phyloP scores from a whole-genome alignment of 805 yeast species.

The Starmerella apicola region DNA sequence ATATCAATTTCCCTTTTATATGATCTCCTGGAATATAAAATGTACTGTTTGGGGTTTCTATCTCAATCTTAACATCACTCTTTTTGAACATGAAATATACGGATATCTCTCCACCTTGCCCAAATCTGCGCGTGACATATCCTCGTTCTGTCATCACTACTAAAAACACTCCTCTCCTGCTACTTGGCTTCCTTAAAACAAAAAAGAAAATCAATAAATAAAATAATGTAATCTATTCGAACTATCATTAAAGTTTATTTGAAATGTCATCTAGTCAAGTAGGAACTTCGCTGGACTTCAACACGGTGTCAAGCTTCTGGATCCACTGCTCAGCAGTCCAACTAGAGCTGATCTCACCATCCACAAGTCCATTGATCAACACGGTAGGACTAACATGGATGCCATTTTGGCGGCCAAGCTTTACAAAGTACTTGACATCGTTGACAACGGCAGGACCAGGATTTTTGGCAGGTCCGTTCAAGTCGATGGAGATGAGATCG shows the following conservation, averaged over 20 bases:
- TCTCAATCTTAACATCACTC: not conserved
- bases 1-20: not conserved
- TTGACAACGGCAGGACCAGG: constrained; percentile 45
- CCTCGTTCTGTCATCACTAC: no score
- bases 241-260: not conserved
- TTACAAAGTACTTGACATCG: constrained; percentile 63
- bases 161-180: no score
- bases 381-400: constrained; percentile 82
- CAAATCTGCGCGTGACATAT: no score
- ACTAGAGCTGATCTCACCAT: constrained; percentile 48
- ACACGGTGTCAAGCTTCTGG: constrained; percentile 11
- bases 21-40: constrained; percentile 6
- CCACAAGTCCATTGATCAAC: constrained; percentile 52
- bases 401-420: constrained; percentile 62
- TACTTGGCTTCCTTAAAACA: no score
- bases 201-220: no score
- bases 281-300: constrained; percentile 1
- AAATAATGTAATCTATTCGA: no score
- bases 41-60: not conserved
- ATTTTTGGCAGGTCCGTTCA: constrained; percentile 33
- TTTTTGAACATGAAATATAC: not conserved
- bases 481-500: constrained; percentile 27
- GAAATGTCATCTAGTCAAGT: no score
- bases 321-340: constrained; percentile 38
- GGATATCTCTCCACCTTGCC: no score